Percentiles rank a stretch among this genome's conserved stretches.
Evolutionary conservation across 2,329 filamentous ascomycete species (phyloP).

Genomic region (Diplodia corticola): DNA sequence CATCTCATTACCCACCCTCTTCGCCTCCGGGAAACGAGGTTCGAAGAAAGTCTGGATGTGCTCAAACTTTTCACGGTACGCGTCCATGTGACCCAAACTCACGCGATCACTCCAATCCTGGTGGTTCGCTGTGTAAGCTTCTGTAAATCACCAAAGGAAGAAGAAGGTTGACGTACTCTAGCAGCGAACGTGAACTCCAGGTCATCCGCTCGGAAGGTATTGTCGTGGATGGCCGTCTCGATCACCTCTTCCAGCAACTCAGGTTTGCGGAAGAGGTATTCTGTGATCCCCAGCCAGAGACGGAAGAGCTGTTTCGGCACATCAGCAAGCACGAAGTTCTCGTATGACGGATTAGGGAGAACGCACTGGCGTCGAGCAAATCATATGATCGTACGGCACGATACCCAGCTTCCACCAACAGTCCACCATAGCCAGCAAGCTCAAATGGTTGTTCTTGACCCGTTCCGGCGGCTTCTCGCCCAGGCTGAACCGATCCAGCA

Average conservation of each 20-base stretch:
- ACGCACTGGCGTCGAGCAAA: slow-evolving; percentile 85
- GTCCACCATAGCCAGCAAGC: slow-evolving; percentile 93
- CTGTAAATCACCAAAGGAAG: background rate
- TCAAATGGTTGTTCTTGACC: slow-evolving; percentile 90
- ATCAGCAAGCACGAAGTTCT: slow-evolving; percentile 12
- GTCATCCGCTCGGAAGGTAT: slow-evolving; percentile 91
- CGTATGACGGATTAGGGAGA: background rate
- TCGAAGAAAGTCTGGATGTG: slow-evolving; percentile 90
- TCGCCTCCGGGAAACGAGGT: slow-evolving; percentile 84
- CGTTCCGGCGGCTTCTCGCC: slow-evolving; percentile 66
- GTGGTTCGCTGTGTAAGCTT: background rate
- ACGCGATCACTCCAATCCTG: slow-evolving; percentile 94
- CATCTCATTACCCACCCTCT: slow-evolving; percentile 90
- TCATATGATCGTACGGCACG: slow-evolving; percentile 98
- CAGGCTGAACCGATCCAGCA: slow-evolving; percentile 86
- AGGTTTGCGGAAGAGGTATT: slow-evolving; percentile 87
- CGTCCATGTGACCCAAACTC: slow-evolving; percentile 85
- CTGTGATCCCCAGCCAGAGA: slow-evolving; percentile 94
- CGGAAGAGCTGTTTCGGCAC: slow-evolving; percentile 69
- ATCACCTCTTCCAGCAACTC: slow-evolving; percentile 81
- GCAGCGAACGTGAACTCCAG: slow-evolving; percentile 98
- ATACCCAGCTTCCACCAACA: slow-evolving; percentile 95
- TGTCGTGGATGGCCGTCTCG: slow-evolving; percentile 82
- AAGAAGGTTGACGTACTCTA: slow-evolving; percentile 50
- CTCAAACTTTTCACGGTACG: slow-evolving; percentile 88